phyloP scores from a whole-genome alignment of 768 basidiomycete genomes.

The Boletus rex-veris region DNA sequence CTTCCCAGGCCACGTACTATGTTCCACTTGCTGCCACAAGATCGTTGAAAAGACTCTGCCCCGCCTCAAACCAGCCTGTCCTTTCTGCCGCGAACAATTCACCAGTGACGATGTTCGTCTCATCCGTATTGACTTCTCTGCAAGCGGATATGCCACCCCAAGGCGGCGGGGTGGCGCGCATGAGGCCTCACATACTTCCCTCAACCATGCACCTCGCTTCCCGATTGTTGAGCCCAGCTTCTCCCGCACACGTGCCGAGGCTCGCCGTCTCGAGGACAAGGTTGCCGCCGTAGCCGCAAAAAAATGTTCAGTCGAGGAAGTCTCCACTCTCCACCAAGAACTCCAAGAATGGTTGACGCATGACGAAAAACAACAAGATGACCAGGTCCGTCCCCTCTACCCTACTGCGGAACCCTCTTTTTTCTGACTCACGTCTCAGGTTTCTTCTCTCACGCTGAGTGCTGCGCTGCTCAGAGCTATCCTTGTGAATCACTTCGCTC shows the following conservation, averaged over 20 bases:
- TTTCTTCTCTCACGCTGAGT: conserved; percentile 68
- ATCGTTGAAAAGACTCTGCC: conserved; percentile 79
- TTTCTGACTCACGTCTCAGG: conserved; percentile 34
- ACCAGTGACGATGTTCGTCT: conserved; percentile 62
- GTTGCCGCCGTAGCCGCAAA: conserved; percentile 75
- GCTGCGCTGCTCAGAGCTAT: conserved; percentile 79
- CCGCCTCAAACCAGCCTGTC: conserved; percentile 70
- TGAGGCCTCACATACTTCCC: conserved; percentile 40
- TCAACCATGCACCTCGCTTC: conserved; percentile 45
- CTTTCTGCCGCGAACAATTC: conserved; percentile 81
- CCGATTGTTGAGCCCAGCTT: conserved; percentile 41
- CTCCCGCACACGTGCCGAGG: conserved; percentile 48
- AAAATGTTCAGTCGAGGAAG: conserved; percentile 87
- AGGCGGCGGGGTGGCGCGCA: conserved; percentile 50
- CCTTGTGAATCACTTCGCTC: conserved; percentile 76
- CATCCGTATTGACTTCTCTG: conserved; percentile 74
- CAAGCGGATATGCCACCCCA: conserved; percentile 68
- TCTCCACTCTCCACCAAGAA: conserved; percentile 72
- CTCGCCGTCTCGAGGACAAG: conserved; percentile 70
- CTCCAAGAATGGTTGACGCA: conserved; percentile 70
- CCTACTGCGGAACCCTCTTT: conserved; percentile 1
- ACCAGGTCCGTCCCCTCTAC: conserved; percentile 52
- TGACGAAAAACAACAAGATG: conserved; percentile 52
- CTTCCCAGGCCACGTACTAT: conserved; percentile 70
- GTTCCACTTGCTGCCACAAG: conserved; percentile 70